These are phyloP conservation scores for Nothophoma quercina DNA, from an alignment of 2,329 filamentous ascomycete species.

Conservation along the genomic window DNA sequence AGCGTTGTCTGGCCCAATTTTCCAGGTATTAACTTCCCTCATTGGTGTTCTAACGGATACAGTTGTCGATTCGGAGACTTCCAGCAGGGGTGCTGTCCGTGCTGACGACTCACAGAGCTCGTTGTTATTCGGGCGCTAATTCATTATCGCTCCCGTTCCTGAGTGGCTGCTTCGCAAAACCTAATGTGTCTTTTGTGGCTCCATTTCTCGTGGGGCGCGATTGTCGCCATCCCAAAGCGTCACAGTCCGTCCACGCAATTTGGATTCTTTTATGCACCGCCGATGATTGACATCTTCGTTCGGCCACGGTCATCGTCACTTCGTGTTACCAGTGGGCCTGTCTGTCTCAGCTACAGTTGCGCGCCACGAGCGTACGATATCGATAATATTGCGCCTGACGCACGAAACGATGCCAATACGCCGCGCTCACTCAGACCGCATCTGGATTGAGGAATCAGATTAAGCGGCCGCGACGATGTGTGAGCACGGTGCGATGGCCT, in stretches of 20 bases:
- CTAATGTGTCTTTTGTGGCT: constrained; percentile 46
- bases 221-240: constrained; percentile 45
- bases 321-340: constrained; percentile 44
- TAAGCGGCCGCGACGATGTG: constrained; percentile 38
- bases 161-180: constrained; percentile 47
- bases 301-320: constrained; percentile 35
- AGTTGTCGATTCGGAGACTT: constrained; percentile 45
- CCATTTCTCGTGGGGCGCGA: constrained; percentile 37
- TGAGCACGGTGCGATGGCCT: constrained; percentile 31
- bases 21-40: constrained; percentile 30
- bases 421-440: constrained; percentile 31
- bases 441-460: constrained; percentile 39
- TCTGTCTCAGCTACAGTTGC: constrained; percentile 19
- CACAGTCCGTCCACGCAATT: constrained; percentile 40
- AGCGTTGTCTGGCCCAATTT: constrained; percentile 45
- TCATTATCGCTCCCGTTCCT: constrained; percentile 36
- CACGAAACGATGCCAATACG: constrained; percentile 42
- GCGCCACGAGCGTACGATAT: constrained; percentile 43
- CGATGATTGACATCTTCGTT: constrained; percentile 36
- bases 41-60: constrained; percentile 42
- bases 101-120: constrained; percentile 42
- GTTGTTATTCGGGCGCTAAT: constrained; percentile 48
- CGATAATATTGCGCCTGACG: constrained; percentile 31
- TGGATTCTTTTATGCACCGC: constrained; percentile 46
- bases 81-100: constrained; percentile 38